A percentile compares a stretch with the other conserved stretches of the same genome.
These are phyloP conservation scores for Trichophyton equinum DNA, from an alignment of 2,329 filamentous ascomycete genomes.

Conservation along the genomic window DNA sequence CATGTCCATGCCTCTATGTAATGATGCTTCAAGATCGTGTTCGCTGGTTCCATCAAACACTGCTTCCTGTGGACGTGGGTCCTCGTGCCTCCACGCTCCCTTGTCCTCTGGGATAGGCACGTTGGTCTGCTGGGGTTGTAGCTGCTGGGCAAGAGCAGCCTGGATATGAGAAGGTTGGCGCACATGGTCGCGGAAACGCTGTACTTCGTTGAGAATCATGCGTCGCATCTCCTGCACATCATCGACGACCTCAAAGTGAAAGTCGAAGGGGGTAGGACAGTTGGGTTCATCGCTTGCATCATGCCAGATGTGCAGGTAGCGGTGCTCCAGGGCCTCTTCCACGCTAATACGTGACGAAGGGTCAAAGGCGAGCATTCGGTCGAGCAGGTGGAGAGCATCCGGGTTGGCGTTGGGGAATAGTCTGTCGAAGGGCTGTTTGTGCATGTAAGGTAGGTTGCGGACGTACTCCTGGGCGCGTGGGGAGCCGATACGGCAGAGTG, in stretches of 20 bases:
- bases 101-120: conserved; percentile 53
- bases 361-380: conserved; percentile 96
- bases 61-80: conserved; percentile 50
- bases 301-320: conserved; percentile 96
- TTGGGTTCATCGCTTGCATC: conserved; percentile 90
- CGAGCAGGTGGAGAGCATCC: conserved; percentile 85
- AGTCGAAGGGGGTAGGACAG: conserved; percentile 91
- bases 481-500: conserved; percentile 82
- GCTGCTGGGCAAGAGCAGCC: conserved; percentile 23
- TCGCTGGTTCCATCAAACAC: conserved; percentile 30
- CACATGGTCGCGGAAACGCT: conserved; percentile 60
- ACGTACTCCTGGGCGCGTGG: conserved; percentile 96
- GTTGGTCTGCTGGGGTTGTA: conserved; percentile 35
- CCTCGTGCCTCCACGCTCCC: conserved; percentile 45
- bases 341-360: conserved; percentile 86
- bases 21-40: conserved; percentile 38
- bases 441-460: conserved; percentile 87
- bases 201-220: conserved; percentile 94
- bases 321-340: conserved; percentile 89
- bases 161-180: conserved; percentile 38
- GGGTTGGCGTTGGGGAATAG: conserved; percentile 93
- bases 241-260: conserved; percentile 95
- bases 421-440: conserved; percentile 75
- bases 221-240: conserved; percentile 89
- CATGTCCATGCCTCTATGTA: conserved; percentile 48